Evolutionary conservation across 768 basidiomycete species (phyloP).

Genomic region (Boletus pseudopeckii): DNA sequence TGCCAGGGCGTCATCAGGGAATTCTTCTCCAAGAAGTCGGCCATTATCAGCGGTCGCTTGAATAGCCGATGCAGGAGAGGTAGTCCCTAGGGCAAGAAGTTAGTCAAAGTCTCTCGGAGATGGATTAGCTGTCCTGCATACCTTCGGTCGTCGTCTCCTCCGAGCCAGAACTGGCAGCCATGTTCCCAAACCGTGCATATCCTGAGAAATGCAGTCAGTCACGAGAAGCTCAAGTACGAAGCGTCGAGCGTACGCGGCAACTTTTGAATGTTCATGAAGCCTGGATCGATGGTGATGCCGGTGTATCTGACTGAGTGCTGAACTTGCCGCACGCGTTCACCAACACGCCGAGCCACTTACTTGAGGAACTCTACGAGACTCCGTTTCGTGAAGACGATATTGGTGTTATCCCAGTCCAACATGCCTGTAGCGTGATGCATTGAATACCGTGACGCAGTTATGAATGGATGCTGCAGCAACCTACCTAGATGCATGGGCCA

Average conservation of each 20-base stretch:
- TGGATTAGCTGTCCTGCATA: not conserved
- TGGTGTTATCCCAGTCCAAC: constrained; percentile 78
- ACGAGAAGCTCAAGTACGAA: not conserved
- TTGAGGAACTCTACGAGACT: constrained; percentile 74
- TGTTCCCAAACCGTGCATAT: constrained; percentile 68
- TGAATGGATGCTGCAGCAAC: constrained; percentile 12
- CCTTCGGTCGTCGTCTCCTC: constrained; percentile 29
- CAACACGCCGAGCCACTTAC: constrained; percentile 36
- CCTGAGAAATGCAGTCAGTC: constrained; percentile 37
- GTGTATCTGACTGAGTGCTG: constrained; percentile 50
- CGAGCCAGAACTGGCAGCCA: constrained; percentile 17
- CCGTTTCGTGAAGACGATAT: constrained; percentile 77
- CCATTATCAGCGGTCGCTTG: not conserved
- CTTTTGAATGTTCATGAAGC: constrained; percentile 70
- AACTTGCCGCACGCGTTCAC: constrained; percentile 19
- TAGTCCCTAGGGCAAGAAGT: constrained; percentile 2
- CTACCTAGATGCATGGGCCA: constrained; percentile 68
- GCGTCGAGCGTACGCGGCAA: constrained; percentile 54
- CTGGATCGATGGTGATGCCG: constrained; percentile 73
- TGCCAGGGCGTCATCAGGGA: constrained; percentile 58
- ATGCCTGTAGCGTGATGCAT: constrained; percentile 44
- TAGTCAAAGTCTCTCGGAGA: not conserved
- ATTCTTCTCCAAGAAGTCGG: constrained; percentile 30
- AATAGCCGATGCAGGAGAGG: constrained; percentile 5
- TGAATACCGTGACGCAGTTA: not conserved